Conservation (phyloP, 768 basidiomycete species). For the Panellus pusillus region DNA sequence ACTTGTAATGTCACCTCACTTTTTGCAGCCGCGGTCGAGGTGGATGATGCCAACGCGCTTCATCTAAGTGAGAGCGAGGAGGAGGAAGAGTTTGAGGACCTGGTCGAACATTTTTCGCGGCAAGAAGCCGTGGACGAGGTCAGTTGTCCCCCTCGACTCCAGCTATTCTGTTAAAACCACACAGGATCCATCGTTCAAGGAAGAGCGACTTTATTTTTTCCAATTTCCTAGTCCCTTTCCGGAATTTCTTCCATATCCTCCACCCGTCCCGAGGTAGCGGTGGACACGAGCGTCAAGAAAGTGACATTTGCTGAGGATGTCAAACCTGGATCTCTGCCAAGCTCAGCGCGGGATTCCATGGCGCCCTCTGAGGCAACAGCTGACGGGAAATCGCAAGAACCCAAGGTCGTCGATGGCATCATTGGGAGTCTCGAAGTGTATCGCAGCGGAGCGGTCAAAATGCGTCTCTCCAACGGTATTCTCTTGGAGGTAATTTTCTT, state of each 20-base stretch:
- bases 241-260: conserved; percentile 47
- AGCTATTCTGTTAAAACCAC: background rate
- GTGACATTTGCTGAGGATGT: conserved; percentile 68
- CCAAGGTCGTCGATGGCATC: conserved; percentile 62
- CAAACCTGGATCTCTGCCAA: conserved; percentile 44
- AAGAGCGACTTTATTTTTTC: conserved; percentile 81
- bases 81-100: conserved; percentile 77
- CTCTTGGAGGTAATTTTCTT: conserved; percentile 65
- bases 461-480: conserved; percentile 79
- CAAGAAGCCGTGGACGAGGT: conserved; percentile 43
- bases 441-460: conserved; percentile 82
- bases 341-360: conserved; percentile 25
- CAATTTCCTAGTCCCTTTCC: conserved; percentile 91
- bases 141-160: conserved; percentile 13
- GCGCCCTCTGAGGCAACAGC: conserved; percentile 26
- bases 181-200: conserved; percentile 51
- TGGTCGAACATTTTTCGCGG: conserved; percentile 66
- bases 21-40: conserved; percentile 28
- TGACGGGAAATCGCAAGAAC: conserved; percentile 30
- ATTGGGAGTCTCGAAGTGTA: conserved; percentile 87
- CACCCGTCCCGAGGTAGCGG: conserved; percentile 33
- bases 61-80: conserved; percentile 76
- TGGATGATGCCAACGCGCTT: conserved; percentile 58
- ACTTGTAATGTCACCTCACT: background rate
- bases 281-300: conserved; percentile 40